Conservation (phyloP, 78 protist genomes). For the Dictyostelium firmibasis region DNA sequence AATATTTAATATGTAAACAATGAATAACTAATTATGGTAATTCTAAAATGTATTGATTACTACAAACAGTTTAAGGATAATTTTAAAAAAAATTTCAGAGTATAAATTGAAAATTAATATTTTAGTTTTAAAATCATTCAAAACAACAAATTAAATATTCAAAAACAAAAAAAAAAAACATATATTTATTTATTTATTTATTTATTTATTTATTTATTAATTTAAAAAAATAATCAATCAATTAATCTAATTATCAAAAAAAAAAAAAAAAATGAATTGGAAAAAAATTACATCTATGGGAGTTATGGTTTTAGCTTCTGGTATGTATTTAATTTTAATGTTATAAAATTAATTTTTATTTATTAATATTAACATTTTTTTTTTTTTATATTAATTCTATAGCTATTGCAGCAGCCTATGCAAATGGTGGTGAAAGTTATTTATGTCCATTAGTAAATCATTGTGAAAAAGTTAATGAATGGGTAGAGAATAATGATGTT, state of each 20-base stretch:
- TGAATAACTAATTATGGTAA: background rate
- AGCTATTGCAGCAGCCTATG: slow-evolving; percentile 5
- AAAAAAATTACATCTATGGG: background rate
- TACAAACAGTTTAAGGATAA: too few species aligned
- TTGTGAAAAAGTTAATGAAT: slow-evolving; percentile 10
- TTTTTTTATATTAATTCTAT: background rate
- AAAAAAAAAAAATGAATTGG: slow-evolving; percentile 19
- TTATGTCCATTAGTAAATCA: background rate
- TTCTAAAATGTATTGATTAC: background rate
- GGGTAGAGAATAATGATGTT: background rate
- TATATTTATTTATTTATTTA: slow-evolving; percentile 13
- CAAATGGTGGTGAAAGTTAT: background rate
- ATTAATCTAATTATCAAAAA: background rate
- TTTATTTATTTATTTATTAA: slow-evolving; percentile 1
- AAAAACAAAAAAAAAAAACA: slow-evolving; percentile 5
- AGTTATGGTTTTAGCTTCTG: background rate
- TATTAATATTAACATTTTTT: background rate
- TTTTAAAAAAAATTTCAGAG: background rate
- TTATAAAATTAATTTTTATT: background rate
- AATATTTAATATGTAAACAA: background rate
- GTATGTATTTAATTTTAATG: background rate
- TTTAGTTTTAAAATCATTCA: background rate
- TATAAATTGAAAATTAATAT: background rate
- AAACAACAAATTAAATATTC: background rate
- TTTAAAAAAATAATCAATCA: background rate